Evolutionary conservation across 768 basidiomycete genomes (phyloP).

Genomic region (Hydnomerulius pinastri): DNA sequence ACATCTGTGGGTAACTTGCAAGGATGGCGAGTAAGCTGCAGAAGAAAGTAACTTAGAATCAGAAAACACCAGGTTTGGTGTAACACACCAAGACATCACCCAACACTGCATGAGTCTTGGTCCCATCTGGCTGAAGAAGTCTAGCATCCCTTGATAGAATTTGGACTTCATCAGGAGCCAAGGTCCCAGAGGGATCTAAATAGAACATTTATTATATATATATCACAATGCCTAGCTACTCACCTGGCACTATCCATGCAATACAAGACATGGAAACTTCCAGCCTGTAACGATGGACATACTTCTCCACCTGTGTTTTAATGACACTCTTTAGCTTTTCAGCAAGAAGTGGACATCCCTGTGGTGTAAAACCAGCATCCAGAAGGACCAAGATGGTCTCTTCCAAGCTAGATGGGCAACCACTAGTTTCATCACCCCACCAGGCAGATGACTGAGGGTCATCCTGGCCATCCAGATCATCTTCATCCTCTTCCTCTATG

Average conservation of each 20-base stretch:
- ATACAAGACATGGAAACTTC: conserved; percentile 57
- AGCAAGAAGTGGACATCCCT: conserved; percentile 47
- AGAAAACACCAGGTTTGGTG: neutral
- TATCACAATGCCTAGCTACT: neutral
- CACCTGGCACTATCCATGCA: conserved; percentile 65
- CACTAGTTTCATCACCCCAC: conserved; percentile 70
- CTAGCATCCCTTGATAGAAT: conserved; percentile 50
- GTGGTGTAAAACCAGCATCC: conserved; percentile 60
- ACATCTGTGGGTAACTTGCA: conserved; percentile 71
- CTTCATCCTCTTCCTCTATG: conserved; percentile 41
- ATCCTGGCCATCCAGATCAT: conserved; percentile 25
- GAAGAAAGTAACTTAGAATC: neutral
- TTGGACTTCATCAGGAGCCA: conserved; percentile 58
- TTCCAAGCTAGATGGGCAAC: conserved; percentile 58
- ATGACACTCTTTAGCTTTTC: conserved; percentile 56
- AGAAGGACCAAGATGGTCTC: conserved; percentile 61
- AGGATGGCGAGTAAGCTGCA: conserved; percentile 62
- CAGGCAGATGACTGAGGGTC: conserved; percentile 56
- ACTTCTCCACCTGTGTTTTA: conserved; percentile 42
- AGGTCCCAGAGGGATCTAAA: conserved; percentile 52
- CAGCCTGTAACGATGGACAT: conserved; percentile 46
- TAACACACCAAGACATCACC: conserved; percentile 57
- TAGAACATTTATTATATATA: neutral
- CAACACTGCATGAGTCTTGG: conserved; percentile 48
- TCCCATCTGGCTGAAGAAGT: conserved; percentile 43